Percentiles rank a stretch among this genome's conserved stretches.
These are phyloP conservation scores for Phyllosticta citrichinensis DNA, from an alignment of 2,329 filamentous ascomycete genomes.

Conservation along the genomic window DNA sequence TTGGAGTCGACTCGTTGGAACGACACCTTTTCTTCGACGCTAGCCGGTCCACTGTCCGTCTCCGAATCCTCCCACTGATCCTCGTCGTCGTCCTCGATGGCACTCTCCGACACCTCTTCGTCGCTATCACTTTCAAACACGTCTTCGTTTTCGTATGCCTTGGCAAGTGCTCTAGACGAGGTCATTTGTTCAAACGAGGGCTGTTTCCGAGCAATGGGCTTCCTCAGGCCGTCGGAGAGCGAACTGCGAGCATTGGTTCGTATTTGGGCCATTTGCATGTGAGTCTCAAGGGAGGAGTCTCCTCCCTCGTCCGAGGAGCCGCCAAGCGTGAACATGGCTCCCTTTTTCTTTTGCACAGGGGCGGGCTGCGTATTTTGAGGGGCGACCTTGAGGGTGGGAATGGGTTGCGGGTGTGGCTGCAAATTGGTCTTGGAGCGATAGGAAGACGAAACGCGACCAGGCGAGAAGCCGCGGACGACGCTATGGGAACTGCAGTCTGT, in stretches of 20 bases:
- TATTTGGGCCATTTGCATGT: conserved; percentile 51
- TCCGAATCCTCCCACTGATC: conserved; percentile 50
- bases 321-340: conserved; percentile 64
- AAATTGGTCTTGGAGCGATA: conserved; percentile 53
- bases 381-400: conserved; percentile 48
- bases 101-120: conserved; percentile 43
- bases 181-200: conserved; percentile 74
- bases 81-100: conserved; percentile 52
- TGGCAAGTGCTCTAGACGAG: conserved; percentile 52
- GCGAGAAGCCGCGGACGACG: conserved; percentile 79
- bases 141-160: conserved; percentile 46
- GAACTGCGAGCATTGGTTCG: conserved; percentile 44
- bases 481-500: conserved; percentile 54
- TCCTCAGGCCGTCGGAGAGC: conserved; percentile 43
- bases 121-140: conserved; percentile 49
- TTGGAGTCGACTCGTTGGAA: conserved; percentile 90
- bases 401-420: conserved; percentile 30
- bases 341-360: conserved; percentile 50
- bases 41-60: conserved; percentile 72
- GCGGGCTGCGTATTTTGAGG: conserved; percentile 16
- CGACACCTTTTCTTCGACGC: conserved; percentile 65
- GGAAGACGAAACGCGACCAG: conserved; percentile 60
- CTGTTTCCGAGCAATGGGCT: conserved; percentile 56
- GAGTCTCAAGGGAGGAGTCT: conserved; percentile 60
- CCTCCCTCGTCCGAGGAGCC: conserved; percentile 78